phyloP scores from a whole-genome alignment of 371 early-diverging fungal species.

The Lichtheimia corymbifera region DNA sequence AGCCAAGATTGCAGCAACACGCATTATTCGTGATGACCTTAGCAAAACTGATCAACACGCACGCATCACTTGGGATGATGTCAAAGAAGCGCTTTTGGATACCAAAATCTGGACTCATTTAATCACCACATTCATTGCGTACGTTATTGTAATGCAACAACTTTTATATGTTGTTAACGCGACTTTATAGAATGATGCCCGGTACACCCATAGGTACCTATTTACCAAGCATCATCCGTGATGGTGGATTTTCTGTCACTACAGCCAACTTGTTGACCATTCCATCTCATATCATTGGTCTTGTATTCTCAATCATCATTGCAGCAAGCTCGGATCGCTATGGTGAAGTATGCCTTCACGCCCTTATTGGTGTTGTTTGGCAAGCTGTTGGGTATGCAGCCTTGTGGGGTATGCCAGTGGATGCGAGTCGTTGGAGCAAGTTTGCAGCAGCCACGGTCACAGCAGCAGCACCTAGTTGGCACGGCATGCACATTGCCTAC shows the following conservation, averaged over 20 bases:
- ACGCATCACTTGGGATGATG: conserved; percentile 15
- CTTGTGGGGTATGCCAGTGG: conserved; percentile 42
- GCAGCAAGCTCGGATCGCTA: conserved; percentile 43
- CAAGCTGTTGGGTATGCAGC: conserved; percentile 38
- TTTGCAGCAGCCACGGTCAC: conserved; percentile 38
- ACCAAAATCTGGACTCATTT: conserved; percentile 50
- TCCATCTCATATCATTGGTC: conserved; percentile 44
- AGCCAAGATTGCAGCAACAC: conserved; percentile 50
- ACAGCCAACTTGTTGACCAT: conserved; percentile 54
- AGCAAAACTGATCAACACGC: conserved; percentile 42
- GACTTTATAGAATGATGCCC: conserved; percentile 31
- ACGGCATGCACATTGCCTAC: conserved; percentile 52
- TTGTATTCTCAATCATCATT: conserved; percentile 47
- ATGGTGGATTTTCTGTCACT: conserved; percentile 46
- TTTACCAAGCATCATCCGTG: conserved; percentile 53
- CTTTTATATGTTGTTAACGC: conserved; percentile 3
- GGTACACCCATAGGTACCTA: conserved; percentile 39
- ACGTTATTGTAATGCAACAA: neutral
- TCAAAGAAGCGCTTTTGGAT: conserved; percentile 16
- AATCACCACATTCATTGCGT: conserved; percentile 22
- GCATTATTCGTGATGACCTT: conserved; percentile 55
- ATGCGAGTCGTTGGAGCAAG: conserved; percentile 37
- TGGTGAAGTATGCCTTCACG: conserved; percentile 50
- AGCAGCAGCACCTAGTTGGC: conserved; percentile 36
- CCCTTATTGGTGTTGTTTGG: conserved; percentile 36